Base-by-base conservation (phyloP, 805 yeast species). In the Sugiyamaella valdiviana region DNA sequence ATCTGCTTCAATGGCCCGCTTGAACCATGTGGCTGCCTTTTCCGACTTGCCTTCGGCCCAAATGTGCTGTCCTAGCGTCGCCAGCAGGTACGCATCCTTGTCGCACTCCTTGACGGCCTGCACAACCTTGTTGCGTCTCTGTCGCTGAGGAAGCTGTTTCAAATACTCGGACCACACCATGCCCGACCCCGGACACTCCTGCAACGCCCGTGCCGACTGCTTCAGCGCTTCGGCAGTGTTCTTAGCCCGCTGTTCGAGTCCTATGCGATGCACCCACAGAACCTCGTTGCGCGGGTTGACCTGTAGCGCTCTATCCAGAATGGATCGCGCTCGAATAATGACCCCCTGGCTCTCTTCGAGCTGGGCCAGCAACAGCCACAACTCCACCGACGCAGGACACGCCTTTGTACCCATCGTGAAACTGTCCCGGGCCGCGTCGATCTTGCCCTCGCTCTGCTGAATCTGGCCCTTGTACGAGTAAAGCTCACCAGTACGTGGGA, bases 11-110 rank as follows among this genome's bases (percentile, higher is more conserved):
- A 82, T 61, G 0, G 93, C 85, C 46, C 84, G 71, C 42, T 82
- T 83, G 48, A 88, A 77, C 88, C 96, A 90, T 12, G 80, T 73
- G 48, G 71, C 68, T 0, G 95, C 86, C 54, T 80, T 82, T 16
- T 51, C 48, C 21, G 73, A 64, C 54, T 84, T 84, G 0, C 84
- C 82, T 21, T 78, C 83, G 1, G 68, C 58, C 82, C 83, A 82
- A 52, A 89, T 80, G 48, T 79, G 76, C 10, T 72, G 66, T 0
- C 93, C 96, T 26, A 88, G 81, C 0, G 78, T 73, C 10, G 77
- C 55, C 10, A 90, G 67, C 1, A 91, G 76, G 15, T 71, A 51
- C 0, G 82, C 72, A 44, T 81, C 72, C 53, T 83, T 83, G 39
- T 75, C 68, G 0, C 95, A 85, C 9, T 72, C 72, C 49, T 75